Base-by-base conservation (phyloP, 805 yeast genomes). In the Saccharomyces eubayanus region DNA sequence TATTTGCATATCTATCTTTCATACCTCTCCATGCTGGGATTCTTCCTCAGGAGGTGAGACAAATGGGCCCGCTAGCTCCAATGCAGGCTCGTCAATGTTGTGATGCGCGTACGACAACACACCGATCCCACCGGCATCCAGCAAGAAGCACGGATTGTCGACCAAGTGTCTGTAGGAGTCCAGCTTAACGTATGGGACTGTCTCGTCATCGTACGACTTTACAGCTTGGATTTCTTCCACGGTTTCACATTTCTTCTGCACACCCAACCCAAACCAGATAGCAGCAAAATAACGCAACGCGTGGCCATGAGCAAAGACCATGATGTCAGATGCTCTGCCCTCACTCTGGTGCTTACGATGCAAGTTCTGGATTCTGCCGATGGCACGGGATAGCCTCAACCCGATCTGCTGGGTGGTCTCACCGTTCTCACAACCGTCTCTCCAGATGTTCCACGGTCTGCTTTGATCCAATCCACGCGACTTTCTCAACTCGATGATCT, bases 111-210 rank as follows among this genome's bases (percentile, higher is more conserved):
- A 91, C 59, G 94, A 83, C 65, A 92, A 75, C 1, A 90, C 96
- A 57, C 97, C 96, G 46, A 89, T 88, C 46, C 96, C 97, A 59
- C 97, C 97, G 28, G 98, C 96, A 67, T 92, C 97, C 60, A 92
- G 74, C 68, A 92, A 74, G 69, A 90, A 84, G 60, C 84, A 81
- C 9, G 97, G 97, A 67, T 91, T 87, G 48, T 67, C 72, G 57
- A 61, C 59, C 56, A 75, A 53, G 56, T 72, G 69, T 55, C 69
- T 61, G 59, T 62, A 73, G 21, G 72, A 67, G 2, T 62, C 58
- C 50, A 69, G 57, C 4, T 66, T 64, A 27, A 73, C 69, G 21
- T 61, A 60, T 46, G 74, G 74, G 12, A 74, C 73, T 1, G 67
- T 57, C 2, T 60, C 68, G 49, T 64, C 71, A 5, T 62, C 51